Conservation (phyloP, 2,329 filamentous ascomycete species). For the Aureobasidium sp. region DNA sequence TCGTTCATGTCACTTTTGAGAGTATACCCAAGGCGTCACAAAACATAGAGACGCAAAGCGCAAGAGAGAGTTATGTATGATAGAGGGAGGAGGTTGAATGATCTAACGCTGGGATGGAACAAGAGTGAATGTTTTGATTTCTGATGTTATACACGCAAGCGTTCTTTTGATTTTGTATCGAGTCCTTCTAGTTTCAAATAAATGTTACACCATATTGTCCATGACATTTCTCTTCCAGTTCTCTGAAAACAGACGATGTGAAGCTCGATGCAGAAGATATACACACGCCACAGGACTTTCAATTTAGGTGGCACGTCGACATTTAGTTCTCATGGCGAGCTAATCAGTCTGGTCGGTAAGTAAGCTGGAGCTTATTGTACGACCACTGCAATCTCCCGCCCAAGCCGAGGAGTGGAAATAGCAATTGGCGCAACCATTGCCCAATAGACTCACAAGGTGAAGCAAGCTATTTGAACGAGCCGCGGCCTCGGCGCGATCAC, state of each 20-base stretch:
- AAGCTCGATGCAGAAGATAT: neutral
- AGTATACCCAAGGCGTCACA: constrained; percentile 8
- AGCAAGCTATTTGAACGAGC: neutral
- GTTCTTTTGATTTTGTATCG: neutral
- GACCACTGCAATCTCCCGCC: neutral
- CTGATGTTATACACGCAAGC: neutral
- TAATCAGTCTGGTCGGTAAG: neutral
- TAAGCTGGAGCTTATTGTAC: neutral
- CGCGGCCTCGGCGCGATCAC: neutral
- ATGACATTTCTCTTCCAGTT: neutral
- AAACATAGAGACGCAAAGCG: neutral
- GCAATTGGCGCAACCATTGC: neutral
- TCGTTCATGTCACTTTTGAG: constrained; percentile 8
- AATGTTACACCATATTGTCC: constrained; percentile 1
- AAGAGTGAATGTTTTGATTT: neutral
- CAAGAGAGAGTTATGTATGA: neutral
- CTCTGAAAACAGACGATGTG: neutral
- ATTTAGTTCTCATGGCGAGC: neutral
- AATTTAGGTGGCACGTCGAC: too few species aligned
- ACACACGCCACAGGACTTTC: neutral
- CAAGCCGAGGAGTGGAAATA: neutral
- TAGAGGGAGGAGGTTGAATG: neutral
- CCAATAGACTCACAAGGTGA: neutral
- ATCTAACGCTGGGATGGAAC: constrained; percentile 8
- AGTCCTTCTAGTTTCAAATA: neutral